Conservation (phyloP, 1,139 yeast genomes). For the Taphrina betulina region DNA sequence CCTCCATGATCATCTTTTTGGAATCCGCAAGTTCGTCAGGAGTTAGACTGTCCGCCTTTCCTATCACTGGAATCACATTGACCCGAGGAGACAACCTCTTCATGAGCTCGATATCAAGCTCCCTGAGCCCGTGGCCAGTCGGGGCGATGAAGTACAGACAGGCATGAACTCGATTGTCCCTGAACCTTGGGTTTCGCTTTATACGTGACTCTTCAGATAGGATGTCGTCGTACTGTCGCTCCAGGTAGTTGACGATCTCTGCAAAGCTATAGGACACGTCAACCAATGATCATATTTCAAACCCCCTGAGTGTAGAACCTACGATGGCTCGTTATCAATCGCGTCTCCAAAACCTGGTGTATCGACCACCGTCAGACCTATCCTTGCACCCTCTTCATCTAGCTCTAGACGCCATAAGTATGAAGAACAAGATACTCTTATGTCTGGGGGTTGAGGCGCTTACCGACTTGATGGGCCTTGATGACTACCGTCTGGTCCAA, state of each 20-base stretch:
- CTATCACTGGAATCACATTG: slow-evolving; percentile 82
- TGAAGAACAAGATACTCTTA: too few relatives aligned
- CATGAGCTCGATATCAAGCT: slow-evolving; percentile 75
- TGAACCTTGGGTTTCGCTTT: slow-evolving; percentile 74
- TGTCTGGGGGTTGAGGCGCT: too few relatives aligned
- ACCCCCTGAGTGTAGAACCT: neutral
- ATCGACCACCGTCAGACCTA: slow-evolving; percentile 79
- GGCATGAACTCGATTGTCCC: slow-evolving; percentile 72
- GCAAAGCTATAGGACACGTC: too few relatives aligned
- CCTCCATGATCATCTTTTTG: slow-evolving; percentile 66
- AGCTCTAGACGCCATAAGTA: neutral
- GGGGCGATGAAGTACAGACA: slow-evolving; percentile 69
- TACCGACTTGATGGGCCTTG: slow-evolving; percentile 42
- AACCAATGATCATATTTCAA: too few relatives aligned
- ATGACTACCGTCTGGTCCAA: slow-evolving; percentile 54
- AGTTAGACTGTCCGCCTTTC: slow-evolving; percentile 86
- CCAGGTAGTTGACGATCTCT: slow-evolving; percentile 71
- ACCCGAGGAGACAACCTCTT: slow-evolving; percentile 73
- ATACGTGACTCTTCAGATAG: slow-evolving; percentile 88
- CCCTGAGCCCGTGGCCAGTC: slow-evolving; percentile 73
- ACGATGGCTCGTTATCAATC: slow-evolving; percentile 61
- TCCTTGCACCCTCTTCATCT: slow-evolving; percentile 63
- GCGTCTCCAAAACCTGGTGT: slow-evolving; percentile 95
- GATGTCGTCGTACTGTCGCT: slow-evolving; percentile 88
- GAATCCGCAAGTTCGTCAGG: slow-evolving; percentile 65